These are phyloP conservation scores for Phoma sp. DNA, from an alignment of 2,329 filamentous ascomycete genomes.

Conservation along the genomic window DNA sequence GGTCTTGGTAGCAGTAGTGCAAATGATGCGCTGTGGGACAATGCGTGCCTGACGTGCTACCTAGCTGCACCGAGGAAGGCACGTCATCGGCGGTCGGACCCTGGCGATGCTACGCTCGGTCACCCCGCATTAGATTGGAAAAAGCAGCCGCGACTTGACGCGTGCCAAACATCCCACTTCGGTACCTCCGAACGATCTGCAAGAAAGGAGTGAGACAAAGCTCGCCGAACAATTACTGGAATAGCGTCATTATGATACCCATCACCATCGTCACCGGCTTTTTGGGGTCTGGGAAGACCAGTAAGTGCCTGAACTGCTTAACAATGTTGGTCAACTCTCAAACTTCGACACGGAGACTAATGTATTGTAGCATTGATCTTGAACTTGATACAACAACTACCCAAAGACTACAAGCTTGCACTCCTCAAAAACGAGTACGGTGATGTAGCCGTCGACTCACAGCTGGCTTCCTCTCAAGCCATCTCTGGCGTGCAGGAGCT, in stretches of 20 bases:
- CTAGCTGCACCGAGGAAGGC: background rate
- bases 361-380: slow-evolving; percentile 71
- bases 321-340: slow-evolving; percentile 9
- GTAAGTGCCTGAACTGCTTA: slow-evolving; percentile 26
- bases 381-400: slow-evolving; percentile 89
- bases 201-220: slow-evolving; percentile 5
- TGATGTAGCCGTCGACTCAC: slow-evolving; percentile 90
- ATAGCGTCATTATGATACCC: slow-evolving; percentile 62
- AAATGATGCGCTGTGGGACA: slow-evolving; percentile 12
- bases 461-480: slow-evolving; percentile 80
- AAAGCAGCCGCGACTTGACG: slow-evolving; percentile 11
- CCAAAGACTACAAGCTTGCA: slow-evolving; percentile 85
- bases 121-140: slow-evolving; percentile 17
- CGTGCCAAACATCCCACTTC: slow-evolving; percentile 13
- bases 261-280: slow-evolving; percentile 97
- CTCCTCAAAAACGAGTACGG: slow-evolving; percentile 99
- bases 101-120: slow-evolving; percentile 3
- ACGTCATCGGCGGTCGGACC: slow-evolving; percentile 7
- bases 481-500: slow-evolving; percentile 92
- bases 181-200: slow-evolving; percentile 4
- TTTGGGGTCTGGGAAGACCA: slow-evolving; percentile 94
- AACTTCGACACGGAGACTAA: background rate
- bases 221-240: background rate
- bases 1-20: slow-evolving; percentile 9
- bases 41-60: slow-evolving; percentile 14